Percentiles rank a stretch among this genome's conserved stretches.
These are phyloP conservation scores for Alternaria gansuensis DNA, from an alignment of 2,329 filamentous ascomycete genomes.

Conservation along the genomic window DNA sequence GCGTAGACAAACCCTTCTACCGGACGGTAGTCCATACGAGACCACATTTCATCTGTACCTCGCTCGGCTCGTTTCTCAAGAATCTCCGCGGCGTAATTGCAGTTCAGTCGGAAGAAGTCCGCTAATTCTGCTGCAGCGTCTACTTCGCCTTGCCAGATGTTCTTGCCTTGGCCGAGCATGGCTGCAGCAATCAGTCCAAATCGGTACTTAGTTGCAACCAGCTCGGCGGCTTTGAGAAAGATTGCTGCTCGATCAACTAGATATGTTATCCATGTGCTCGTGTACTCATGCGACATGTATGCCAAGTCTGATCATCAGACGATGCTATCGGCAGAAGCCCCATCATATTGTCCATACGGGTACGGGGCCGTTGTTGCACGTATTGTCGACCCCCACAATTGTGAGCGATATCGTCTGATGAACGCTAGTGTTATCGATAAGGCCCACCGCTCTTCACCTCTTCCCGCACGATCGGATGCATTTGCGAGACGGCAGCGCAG, in stretches of 20 bases:
- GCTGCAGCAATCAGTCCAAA: constrained; percentile 95
- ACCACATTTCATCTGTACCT: constrained; percentile 84
- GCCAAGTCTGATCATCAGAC: neutral
- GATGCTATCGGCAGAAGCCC: neutral
- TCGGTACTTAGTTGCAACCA: constrained; percentile 87
- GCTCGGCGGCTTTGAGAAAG: constrained; percentile 92
- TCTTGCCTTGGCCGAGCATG: constrained; percentile 96
- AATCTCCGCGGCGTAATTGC: constrained; percentile 88
- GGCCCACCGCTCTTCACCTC: neutral
- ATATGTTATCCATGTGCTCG: neutral
- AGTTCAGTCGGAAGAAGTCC: constrained; percentile 91
- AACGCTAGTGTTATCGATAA: constrained; percentile 6
- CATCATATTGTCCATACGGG: neutral
- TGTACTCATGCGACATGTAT: neutral
- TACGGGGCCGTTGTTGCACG: neutral
- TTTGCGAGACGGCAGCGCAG: neutral
- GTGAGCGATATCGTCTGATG: neutral
- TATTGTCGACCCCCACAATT: neutral
- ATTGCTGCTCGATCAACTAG: constrained; percentile 90
- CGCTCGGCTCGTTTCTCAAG: constrained; percentile 85
- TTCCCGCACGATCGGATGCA: constrained; percentile 1
- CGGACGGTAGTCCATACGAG: constrained; percentile 81
- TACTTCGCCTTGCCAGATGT: constrained; percentile 97
- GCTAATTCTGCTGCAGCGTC: constrained; percentile 89
- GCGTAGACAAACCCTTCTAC: constrained; percentile 95